phyloP scores from a whole-genome alignment of 495 filamentous ascomycete genomes.

The Penicilliopsis zonata region DNA sequence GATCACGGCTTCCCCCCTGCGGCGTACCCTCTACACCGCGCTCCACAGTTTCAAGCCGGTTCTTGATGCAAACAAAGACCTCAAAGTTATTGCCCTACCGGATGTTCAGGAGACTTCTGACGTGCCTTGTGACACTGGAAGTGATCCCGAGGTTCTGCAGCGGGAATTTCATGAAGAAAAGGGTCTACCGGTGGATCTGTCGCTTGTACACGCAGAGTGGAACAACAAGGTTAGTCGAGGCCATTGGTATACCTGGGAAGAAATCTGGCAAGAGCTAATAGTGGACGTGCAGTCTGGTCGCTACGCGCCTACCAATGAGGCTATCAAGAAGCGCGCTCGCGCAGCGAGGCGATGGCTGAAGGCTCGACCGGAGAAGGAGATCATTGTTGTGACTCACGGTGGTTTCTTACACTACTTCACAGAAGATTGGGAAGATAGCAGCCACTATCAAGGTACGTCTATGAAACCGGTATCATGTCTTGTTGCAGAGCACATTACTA shows the following conservation, averaged over 20 bases:
- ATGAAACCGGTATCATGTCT: background rate
- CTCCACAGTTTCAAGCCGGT: conserved; percentile 54
- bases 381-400: conserved; percentile 67
- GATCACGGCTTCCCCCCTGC: conserved; percentile 71
- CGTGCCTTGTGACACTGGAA: conserved; percentile 72
- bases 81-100: conserved; percentile 56
- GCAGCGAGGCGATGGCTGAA: conserved; percentile 58
- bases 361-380: conserved; percentile 38
- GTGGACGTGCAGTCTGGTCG: conserved; percentile 26
- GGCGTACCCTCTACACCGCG: conserved; percentile 73
- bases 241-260: no score
- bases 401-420: conserved; percentile 69
- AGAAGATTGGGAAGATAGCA: conserved; percentile 63
- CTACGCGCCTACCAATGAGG: conserved; percentile 45
- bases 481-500: background rate
- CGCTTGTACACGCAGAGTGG: conserved; percentile 51
- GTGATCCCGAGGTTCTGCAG: conserved; percentile 35
- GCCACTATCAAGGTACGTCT: conserved; percentile 39
- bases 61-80: conserved; percentile 30
- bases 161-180: conserved; percentile 48
- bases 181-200: conserved; percentile 49
- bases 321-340: conserved; percentile 50
- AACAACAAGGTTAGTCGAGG: conserved; percentile 43
- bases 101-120: conserved; percentile 73
- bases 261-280: no score